Evolutionary conservation across 1,284 basidiomycete genomes (phyloP), one percentile per base, ranked within the genome.

Genomic region (Vanrija sp.): DNA sequence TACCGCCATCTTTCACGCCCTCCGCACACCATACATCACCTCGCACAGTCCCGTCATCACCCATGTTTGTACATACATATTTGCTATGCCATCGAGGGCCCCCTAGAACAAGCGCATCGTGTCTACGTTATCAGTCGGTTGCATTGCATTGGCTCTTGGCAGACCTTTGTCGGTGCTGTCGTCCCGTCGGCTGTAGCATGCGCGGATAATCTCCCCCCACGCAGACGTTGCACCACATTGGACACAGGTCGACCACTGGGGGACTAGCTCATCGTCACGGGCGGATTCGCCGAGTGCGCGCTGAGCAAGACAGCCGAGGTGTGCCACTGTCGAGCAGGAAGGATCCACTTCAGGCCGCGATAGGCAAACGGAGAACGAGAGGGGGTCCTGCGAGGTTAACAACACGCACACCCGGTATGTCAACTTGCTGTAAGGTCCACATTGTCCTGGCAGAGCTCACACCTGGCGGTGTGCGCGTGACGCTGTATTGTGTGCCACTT

Each of bases 201-300:
- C 86, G 12, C 85, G 80, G n/a, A 91, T 78, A 25, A 90, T 69
- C 61, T 89, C 85, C 8, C 86, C 86, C 88, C 88, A 91, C 1
- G 86, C 78, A 0, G 81, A 76, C 81, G 80, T 34, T 83, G 80
- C 0, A 88, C 88, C 49, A 23, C 49, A 50, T 28, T 50, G 39
- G 25, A 38, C n/a, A 16, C 49, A 50, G 10, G n/a, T 39, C 14
- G 23, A 19, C n/a, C 26, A 40, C 25, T 29, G 12, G 3, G 42
- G 39, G 10, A 19, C 26, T 16, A 18, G 15, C 38, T 19, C 38
- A 21, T 18, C 19, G 12, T 15, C 5, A 12, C 34, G 9, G 8
- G 7, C 14, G 12, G 34, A 34, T 14, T 12, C 34, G 12, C 14
- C 34, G 34, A 34, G 19, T 21, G 14, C 5, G 45, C 38, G 18